Percentiles rank a stretch among this genome's conserved stretches.
Evolutionary conservation across 768 basidiomycete species (phyloP).

Genomic region (Trametes meyenii): DNA sequence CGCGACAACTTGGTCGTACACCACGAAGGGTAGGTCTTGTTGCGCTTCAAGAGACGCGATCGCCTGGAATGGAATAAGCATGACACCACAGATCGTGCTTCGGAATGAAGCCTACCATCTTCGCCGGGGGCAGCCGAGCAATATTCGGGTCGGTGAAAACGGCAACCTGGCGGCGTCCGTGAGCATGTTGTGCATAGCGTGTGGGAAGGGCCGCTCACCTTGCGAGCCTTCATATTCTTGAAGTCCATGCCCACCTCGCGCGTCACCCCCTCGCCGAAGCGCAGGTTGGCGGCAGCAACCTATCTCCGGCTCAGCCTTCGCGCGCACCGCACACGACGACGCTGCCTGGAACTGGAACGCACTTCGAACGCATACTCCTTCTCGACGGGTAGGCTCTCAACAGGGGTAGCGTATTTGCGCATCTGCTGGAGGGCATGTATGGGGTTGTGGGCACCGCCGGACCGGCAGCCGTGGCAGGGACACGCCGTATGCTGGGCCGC

Average conservation of each 20-base stretch:
- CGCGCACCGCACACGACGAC: not conserved
- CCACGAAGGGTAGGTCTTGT: constrained; percentile 73
- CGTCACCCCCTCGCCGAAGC: constrained; percentile 91
- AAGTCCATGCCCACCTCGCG: constrained; percentile 92
- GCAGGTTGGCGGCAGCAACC: constrained; percentile 85
- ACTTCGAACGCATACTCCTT: constrained; percentile 95
- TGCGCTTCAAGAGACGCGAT: constrained; percentile 80
- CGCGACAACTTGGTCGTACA: constrained; percentile 79
- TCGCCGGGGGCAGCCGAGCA: constrained; percentile 79
- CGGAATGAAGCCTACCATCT: constrained; percentile 50
- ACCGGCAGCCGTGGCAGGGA: constrained; percentile 75
- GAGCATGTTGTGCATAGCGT: not conserved
- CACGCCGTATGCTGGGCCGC: constrained; percentile 74
- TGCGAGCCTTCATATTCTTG: constrained; percentile 89
- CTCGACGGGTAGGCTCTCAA: constrained; percentile 54
- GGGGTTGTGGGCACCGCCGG: constrained; percentile 44
- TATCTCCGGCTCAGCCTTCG: constrained; percentile 29
- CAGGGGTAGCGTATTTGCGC: constrained; percentile 77
- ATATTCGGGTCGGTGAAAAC: constrained; percentile 93
- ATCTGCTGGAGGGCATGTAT: constrained; percentile 59
- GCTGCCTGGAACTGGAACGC: not conserved
- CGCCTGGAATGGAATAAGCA: constrained; percentile 47
- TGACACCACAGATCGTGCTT: not conserved
- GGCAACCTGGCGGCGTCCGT: constrained; percentile 62
- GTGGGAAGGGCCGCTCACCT: constrained; percentile 48